phyloP scores from a whole-genome alignment of 78 protist genomes.

The Polysphondylium violaceum region DNA sequence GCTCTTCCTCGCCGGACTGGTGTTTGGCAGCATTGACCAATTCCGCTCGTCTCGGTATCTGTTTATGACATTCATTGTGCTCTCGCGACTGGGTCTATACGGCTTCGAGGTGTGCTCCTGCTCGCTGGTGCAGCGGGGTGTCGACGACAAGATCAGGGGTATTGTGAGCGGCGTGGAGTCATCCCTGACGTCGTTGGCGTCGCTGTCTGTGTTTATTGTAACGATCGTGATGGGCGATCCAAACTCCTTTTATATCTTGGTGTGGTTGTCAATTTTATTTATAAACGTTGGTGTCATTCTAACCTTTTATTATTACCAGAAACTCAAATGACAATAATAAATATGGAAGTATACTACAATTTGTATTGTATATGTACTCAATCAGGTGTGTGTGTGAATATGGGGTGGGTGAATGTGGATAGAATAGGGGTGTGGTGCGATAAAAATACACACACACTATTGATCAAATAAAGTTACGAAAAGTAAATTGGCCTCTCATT shows the following conservation, averaged over 20 bases:
- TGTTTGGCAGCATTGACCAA: not conserved
- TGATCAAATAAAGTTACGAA: too few relatives aligned
- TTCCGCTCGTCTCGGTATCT: not conserved
- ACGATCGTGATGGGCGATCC: not conserved
- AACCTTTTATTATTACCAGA: too few relatives aligned
- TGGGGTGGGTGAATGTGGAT: too few relatives aligned
- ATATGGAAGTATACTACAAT: too few relatives aligned
- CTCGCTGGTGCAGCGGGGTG: conserved; percentile 29
- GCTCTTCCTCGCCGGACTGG: conserved; percentile 5
- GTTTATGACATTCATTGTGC: conserved; percentile 11
- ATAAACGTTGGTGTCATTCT: conserved; percentile 20
- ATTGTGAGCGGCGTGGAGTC: conserved; percentile 45
- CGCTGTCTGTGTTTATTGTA: conserved; percentile 1
- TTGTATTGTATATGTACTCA: too few relatives aligned
- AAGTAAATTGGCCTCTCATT: too few relatives aligned
- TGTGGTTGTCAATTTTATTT: conserved; percentile 36
- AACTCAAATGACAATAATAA: too few relatives aligned
- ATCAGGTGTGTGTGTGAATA: too few relatives aligned
- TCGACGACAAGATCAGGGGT: conserved; percentile 28
- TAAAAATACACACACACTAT: too few relatives aligned
- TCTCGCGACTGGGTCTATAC: conserved; percentile 54
- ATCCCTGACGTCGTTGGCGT: conserved; percentile 27
- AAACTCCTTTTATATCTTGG: conserved; percentile 1
- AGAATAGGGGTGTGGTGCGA: too few relatives aligned
- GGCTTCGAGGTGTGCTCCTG: conserved; percentile 51